Base-by-base conservation (phyloP, 768 basidiomycete species). In the Mycena latifolia region DNA sequence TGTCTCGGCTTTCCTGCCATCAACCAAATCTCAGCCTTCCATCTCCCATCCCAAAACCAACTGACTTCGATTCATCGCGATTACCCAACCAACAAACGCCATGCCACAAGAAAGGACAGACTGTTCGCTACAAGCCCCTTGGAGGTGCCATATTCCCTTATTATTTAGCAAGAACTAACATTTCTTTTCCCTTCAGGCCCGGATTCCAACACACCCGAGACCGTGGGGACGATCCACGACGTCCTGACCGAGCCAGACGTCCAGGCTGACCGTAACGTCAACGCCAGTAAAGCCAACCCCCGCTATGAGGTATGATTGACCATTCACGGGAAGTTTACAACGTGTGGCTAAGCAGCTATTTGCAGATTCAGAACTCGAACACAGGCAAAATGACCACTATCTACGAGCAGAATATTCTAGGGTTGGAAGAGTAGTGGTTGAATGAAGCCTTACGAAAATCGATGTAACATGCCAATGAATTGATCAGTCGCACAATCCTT, bases 361-460 rank as follows among this genome's bases (percentile, higher is more conserved):
- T 39, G 37, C 12, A 39, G 37, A 39, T 52, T 15, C 27, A 52
- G 29, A 52, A 52, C 29, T 5, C 33, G 5, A 52, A 52, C 51
- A 52, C 51, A 12, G 51, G 51, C 2, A 52, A 52, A 7, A 18
- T 35, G 28, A 31, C 51, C 17, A 35, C 51, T 35, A 52, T 52
- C 33, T 52, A 52, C 33, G 51, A 52, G 51, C 31, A 52, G 51
- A 52, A 52, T 17, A 52, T 52, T 52, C 51, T 52, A 4, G 51
- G 51, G 8, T 25, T 39, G 37, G 37, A 8, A 18, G 37, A 39
- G 37, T 39, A 39, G 15, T 39, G 37, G 17, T 39, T 33, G 31
- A 33, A n/a, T n/a, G n/a, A n/a, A n/a, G n/a, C n/a, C 31, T 6
- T 33, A 33, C 31, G 31, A 33, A 33, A 33, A 33, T 33, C 31